Evolutionary conservation across 108 stramenopile species (phyloP).

Genomic region (Mayamaea pseudoterrestris): DNA sequence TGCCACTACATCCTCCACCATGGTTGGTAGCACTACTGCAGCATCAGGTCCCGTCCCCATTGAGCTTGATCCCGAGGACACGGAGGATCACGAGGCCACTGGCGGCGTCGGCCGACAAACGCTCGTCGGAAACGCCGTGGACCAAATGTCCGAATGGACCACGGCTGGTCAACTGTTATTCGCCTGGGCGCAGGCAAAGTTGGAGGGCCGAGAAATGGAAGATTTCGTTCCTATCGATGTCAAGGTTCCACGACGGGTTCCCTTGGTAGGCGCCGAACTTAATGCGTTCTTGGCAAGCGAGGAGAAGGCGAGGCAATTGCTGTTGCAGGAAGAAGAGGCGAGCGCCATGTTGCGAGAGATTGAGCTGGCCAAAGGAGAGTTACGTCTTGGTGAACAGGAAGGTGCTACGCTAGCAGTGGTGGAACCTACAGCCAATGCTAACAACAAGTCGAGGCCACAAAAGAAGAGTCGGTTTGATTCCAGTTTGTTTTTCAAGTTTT

Average conservation of each 20-base stretch:
- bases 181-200: slow-evolving; percentile 71
- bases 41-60: background rate
- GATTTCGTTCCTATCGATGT: slow-evolving; percentile 69
- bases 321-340: slow-evolving; percentile 44
- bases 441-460: slow-evolving; percentile 22
- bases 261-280: slow-evolving; percentile 53
- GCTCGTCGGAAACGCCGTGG: slow-evolving; percentile 14
- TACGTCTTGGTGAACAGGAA: slow-evolving; percentile 60
- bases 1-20: background rate
- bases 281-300: slow-evolving; percentile 57
- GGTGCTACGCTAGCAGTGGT: slow-evolving; percentile 3
- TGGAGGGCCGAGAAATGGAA: slow-evolving; percentile 71
- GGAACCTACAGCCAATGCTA: background rate
- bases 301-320: slow-evolving; percentile 34
- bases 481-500: slow-evolving; percentile 78
- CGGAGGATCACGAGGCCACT: slow-evolving; percentile 1
- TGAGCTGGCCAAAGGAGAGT: slow-evolving; percentile 64
- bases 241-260: slow-evolving; percentile 45
- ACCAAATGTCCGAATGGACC: slow-evolving; percentile 25
- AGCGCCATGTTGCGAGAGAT: slow-evolving; percentile 77
- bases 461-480: slow-evolving; percentile 84
- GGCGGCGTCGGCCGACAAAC: slow-evolving; percentile 9
- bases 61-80: slow-evolving; percentile 4
- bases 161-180: slow-evolving; percentile 62
- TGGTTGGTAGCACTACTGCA: background rate